Base-by-base conservation (phyloP, 2,329 filamentous ascomycete genomes). In the Daldinia eschscholtzii region DNA sequence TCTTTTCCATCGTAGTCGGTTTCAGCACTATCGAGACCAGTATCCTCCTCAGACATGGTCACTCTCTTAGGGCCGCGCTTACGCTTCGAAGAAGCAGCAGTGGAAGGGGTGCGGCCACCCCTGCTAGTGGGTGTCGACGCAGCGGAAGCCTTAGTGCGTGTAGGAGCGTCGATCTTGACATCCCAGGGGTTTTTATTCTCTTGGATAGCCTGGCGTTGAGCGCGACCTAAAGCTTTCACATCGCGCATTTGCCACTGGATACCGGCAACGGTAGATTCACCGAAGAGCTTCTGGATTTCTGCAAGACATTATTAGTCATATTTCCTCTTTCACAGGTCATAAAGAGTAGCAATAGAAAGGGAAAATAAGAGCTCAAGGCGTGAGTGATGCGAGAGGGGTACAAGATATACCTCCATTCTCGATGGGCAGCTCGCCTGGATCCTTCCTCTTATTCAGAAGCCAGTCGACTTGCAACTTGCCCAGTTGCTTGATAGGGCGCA, bases 281-380 rank as follows among this genome's bases (percentile, higher is more conserved):
- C 88, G 70, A 88, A 90, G 77, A 86, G 85, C 67, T 84, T 86
- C 67, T 86, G 84, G 57, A 90, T 89, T 48, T 88, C 88, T 90
- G 68, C 57, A 10, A 48, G 15, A 18, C 13, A 46, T 10, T 23
- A 33, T 69, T 61, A 68, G 66, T 18, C 1, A 15, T 48, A 42
- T 39, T 28, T 39, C 30, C 33, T 53, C 6, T 55, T 30, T 46
- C 9, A 37, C 46, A 30, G 28, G 9, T n/a, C 13, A 10, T 1
- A n/a, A 10, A 23, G 23, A 48, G 13, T 61, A 20, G 15, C n/a
- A 12, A 60, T 18, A 6, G 6, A 10, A 33, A 52, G 1, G 46
- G 26, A 26, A 55, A 50, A 15, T n/a, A 61, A 28, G n/a, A 35
- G 18, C 20, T 10, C 12, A 9, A 63, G 2, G 39, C 46, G 12